phyloP scores from a whole-genome alignment of 495 filamentous ascomycete genomes.

The Bryoglossum gracile region DNA sequence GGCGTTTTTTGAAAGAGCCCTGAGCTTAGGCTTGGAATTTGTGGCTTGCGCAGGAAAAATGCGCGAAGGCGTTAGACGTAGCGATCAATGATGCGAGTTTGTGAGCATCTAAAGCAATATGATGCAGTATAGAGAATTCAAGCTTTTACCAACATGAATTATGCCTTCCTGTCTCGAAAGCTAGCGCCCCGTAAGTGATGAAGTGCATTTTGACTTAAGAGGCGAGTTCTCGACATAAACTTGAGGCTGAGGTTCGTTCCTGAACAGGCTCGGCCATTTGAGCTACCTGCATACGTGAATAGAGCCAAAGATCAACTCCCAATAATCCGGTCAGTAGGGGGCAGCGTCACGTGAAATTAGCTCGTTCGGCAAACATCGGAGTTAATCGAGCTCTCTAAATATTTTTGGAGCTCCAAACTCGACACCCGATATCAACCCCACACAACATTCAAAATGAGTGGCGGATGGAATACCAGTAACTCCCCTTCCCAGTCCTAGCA shows the following conservation, averaged over 20 bases:
- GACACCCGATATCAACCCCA: not conserved
- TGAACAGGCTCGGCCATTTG: no score
- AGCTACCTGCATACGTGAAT: not conserved
- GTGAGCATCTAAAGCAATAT: no score
- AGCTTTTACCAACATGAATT: no score
- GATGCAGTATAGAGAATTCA: no score
- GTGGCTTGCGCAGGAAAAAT: not conserved
- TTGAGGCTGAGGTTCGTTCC: no score
- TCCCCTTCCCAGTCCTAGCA: not conserved
- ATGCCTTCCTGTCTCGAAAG: no score
- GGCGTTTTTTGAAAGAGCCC: not conserved
- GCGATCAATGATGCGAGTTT: no score
- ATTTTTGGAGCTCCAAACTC: not conserved
- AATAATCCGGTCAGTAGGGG: not conserved
- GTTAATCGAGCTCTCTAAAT: not conserved
- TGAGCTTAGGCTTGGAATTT: not conserved
- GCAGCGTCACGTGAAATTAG: not conserved
- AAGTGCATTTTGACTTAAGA: no score
- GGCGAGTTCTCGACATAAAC: no score
- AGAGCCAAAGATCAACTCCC: no score
- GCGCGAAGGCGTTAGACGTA: not conserved
- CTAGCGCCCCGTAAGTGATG: no score
- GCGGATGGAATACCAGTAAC: constrained; percentile 52
- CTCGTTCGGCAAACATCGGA: not conserved
- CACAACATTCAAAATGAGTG: constrained; percentile 42